Base-by-base conservation (phyloP, 2,329 filamentous ascomycete species). In the Fusarium sp. region DNA sequence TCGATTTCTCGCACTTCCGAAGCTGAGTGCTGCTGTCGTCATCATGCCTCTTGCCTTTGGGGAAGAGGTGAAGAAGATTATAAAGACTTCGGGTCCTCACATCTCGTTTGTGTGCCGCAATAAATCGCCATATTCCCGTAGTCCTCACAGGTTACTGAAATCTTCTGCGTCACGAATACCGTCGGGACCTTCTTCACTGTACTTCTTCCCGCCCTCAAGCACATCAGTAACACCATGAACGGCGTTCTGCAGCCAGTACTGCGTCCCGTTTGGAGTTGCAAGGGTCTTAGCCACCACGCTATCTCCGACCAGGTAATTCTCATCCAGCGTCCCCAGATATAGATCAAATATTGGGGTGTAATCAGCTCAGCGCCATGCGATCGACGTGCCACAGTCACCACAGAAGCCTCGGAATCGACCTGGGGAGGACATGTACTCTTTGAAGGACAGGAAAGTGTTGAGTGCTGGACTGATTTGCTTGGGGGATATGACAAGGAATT, bases 121-220 rank as follows among this genome's bases (percentile, higher is more conserved):
- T 28, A 12, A 22, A 28, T 14, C 20, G 6, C 26, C 20, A 30
- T 22, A 22, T 28, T 15, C 15, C 45, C 14, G 26, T 17, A 26
- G 20, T 22, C 13, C 6, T 48, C 20, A 6, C 13, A 20, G 24
- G 13, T 10, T 13, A 15, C 3, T 9, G 20, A 22, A 22, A 6
- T 12, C 26, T 15, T 48, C 14, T 20, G 20, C 45, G 6, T 48
- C 45, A 22, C 63, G 32, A 9, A 67, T 17, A 6, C 90, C 86
- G 82, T 95, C 92, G 0, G 67, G 62, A 0, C 67, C 69, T 57
- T 71, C 67, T 26, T 60, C 38, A 11, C n/a, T 34, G 56, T 72
- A 71, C 48, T 52, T 50, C 28, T 13, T 62, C 5, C 67, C 69
- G 5, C 69, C 69, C n/a, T 60, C 52, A n/a, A 72, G 44, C 8